Conservation (phyloP, 495 filamentous ascomycete genomes). For the Penicillium taxi region DNA sequence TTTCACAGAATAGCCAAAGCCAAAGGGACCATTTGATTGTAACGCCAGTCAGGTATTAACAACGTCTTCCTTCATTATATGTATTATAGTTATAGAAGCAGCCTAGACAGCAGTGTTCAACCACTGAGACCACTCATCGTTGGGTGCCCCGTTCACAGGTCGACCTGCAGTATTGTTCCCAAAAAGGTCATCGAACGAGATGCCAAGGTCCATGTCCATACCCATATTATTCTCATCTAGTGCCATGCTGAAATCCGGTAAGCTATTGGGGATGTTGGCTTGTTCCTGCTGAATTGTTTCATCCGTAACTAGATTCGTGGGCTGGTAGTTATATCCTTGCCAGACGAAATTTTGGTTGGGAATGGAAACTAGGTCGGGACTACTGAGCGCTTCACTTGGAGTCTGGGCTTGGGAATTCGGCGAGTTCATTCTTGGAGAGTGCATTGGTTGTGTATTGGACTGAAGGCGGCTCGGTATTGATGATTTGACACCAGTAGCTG, state of each 20-base stretch:
- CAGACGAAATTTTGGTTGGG: constrained; percentile 40
- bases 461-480: constrained; percentile 26
- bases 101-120: constrained; percentile 24
- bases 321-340: constrained; percentile 37
- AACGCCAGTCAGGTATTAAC: constrained; percentile 23
- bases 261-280: constrained; percentile 10
- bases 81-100: constrained; percentile 19
- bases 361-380: constrained; percentile 41
- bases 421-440: constrained; percentile 26
- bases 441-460: constrained; percentile 17
- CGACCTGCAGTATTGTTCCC: constrained; percentile 25
- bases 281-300: constrained; percentile 14
- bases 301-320: constrained; percentile 14
- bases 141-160: constrained; percentile 14
- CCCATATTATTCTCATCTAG: constrained; percentile 25
- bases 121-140: constrained; percentile 41
- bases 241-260: constrained; percentile 23
- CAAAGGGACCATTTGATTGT: no score
- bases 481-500: constrained; percentile 16
- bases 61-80: constrained; percentile 15
- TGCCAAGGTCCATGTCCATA: constrained; percentile 29
- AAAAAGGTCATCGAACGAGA: constrained; percentile 39
- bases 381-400: constrained; percentile 29
- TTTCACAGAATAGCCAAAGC: no score
- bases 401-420: constrained; percentile 30